Evolutionary conservation across 495 filamentous ascomycete species (phyloP).

Genomic region (Penicillium ochrochloron): DNA sequence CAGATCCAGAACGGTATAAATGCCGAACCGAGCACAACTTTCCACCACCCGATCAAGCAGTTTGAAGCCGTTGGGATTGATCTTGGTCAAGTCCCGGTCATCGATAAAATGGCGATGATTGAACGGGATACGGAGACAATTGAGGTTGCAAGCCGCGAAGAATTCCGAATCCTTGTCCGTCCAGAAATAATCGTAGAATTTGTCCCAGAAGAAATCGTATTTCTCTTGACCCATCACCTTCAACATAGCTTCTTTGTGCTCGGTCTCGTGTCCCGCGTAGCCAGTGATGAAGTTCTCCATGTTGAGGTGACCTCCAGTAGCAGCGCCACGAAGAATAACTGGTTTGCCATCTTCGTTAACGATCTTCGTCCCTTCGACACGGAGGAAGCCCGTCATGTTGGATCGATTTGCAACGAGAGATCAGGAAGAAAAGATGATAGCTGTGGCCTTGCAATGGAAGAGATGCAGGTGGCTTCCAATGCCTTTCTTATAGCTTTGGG

Average conservation of each 20-base stretch:
- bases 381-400: not conserved
- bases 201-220: constrained; percentile 1
- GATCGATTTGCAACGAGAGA: not conserved
- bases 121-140: not conserved
- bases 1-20: not conserved
- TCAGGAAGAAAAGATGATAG: not conserved
- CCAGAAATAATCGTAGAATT: constrained; percentile 1
- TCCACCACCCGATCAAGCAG: not conserved
- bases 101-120: not conserved
- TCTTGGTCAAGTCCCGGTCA: not conserved
- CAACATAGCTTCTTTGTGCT: constrained; percentile 3
- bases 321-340: not conserved
- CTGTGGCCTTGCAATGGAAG: not conserved
- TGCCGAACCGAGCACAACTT: not conserved
- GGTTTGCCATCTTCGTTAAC: not conserved
- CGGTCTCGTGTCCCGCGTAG: not conserved
- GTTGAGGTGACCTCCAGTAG: constrained; percentile 1
- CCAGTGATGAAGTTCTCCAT: constrained; percentile 1
- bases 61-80: constrained; percentile 1
- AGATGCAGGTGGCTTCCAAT: not conserved
- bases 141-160: constrained; percentile 1
- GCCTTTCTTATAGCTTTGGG: not conserved
- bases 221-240: constrained; percentile 4
- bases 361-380: not conserved
- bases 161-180: constrained; percentile 1